Evolutionary conservation across 106 monocot species (phyloP).

Genomic region (Iris macrosiphon): DNA sequence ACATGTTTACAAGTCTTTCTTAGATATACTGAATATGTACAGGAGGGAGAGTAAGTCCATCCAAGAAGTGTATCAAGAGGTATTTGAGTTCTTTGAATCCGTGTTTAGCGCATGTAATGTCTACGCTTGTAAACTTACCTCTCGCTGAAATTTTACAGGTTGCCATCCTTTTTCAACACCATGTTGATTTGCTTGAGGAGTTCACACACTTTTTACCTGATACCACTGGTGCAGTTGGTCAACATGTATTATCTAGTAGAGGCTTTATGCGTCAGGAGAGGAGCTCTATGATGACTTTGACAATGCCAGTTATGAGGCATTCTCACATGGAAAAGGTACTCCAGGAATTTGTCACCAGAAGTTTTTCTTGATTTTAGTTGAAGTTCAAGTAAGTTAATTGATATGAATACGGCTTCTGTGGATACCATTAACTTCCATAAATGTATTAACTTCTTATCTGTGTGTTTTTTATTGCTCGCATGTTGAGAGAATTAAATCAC

Average conservation of each 20-base stretch:
- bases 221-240: conserved; percentile 25
- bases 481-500: too few species aligned
- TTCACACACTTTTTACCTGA: conserved; percentile 90
- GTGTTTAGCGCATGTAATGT: conserved; percentile 4
- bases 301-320: conserved; percentile 18
- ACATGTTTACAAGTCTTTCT: conserved; percentile 87
- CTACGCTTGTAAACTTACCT: background rate
- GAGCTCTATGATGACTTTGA: conserved; percentile 35
- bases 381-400: too few species aligned
- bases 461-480: too few species aligned
- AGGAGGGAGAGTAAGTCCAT: conserved; percentile 84
- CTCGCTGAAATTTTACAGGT: conserved; percentile 36
- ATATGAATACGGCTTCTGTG: background rate
- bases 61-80: conserved; percentile 90
- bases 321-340: conserved; percentile 36
- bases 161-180: conserved; percentile 56
- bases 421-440: background rate
- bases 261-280: conserved; percentile 44
- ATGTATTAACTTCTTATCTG: background rate
- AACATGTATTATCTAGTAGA: conserved; percentile 44
- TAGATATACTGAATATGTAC: conserved; percentile 98
- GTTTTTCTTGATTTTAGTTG: too few species aligned
- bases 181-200: conserved; percentile 81
- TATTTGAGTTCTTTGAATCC: conserved; percentile 1
- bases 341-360: background rate